These are phyloP conservation scores for Pittosporum tobira DNA, from an alignment of 129 eudicot genomes.

Conservation along the genomic window DNA sequence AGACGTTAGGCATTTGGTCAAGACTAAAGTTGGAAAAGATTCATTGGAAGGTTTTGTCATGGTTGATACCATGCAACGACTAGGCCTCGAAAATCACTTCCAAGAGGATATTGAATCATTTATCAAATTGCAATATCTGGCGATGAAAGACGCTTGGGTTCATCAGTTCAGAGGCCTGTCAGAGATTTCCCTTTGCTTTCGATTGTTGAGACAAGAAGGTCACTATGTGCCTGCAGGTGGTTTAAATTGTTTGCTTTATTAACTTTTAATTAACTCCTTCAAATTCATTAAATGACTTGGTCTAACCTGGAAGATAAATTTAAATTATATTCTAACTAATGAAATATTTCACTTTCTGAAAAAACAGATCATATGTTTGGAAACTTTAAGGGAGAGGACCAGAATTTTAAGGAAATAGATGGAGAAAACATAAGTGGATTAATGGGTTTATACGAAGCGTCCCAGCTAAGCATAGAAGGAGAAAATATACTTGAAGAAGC, in stretches of 20 bases:
- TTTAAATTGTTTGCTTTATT: not conserved
- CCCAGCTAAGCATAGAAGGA: conserved; percentile 26
- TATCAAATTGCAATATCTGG: conserved; percentile 1
- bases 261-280: too few relatives aligned
- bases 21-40: not conserved
- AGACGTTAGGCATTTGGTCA: not conserved
- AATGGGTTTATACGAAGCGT: conserved; percentile 39
- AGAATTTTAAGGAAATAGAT: conserved; percentile 10
- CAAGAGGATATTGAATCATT: conserved; percentile 15
- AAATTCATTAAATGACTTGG: too few relatives aligned
- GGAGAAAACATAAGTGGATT: conserved; percentile 20
- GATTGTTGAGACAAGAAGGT: conserved; percentile 34
- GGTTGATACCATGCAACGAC: conserved; percentile 19
- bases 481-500: conserved; percentile 36
- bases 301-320: too few relatives aligned
- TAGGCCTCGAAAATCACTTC: conserved; percentile 18
- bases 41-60: conserved; percentile 1
- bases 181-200: conserved; percentile 22
- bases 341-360: too few relatives aligned
- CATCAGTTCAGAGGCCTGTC: conserved; percentile 1
- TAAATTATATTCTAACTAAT: too few relatives aligned
- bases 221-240: conserved; percentile 12
- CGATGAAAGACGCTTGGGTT: not conserved
- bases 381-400: conserved; percentile 19
- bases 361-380: conserved; percentile 24